Evolutionary conservation across 352 stramenopile genomes (phyloP).

Genomic region (Elongisporangium prolatum): DNA sequence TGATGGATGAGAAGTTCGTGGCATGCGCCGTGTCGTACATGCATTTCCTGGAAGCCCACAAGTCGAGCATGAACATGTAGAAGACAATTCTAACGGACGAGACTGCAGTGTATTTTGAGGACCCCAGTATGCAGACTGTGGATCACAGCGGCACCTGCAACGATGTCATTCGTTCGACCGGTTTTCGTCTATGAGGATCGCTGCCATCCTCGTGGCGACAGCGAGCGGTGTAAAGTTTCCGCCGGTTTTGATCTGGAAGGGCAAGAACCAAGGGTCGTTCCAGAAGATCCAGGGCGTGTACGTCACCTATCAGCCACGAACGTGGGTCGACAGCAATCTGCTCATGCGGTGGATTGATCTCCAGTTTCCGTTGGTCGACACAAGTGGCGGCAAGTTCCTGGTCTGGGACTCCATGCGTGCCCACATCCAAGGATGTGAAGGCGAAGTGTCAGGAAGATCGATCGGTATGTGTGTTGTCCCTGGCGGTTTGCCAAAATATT

Average conservation of each 20-base stretch:
- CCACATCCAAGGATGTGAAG: no score
- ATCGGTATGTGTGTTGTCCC: no score
- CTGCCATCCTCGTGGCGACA: slow-evolving; percentile 8
- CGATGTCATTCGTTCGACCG: slow-evolving; percentile 18
- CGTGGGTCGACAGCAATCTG: slow-evolving; percentile 13
- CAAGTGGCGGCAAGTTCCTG: slow-evolving; percentile 1
- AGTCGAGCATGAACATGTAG: slow-evolving; percentile 6
- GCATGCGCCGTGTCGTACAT: slow-evolving; percentile 10
- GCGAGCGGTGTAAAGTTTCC: slow-evolving; percentile 10
- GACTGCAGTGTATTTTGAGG: slow-evolving; percentile 26
- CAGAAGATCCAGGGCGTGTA: no score
- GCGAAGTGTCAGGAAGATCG: no score
- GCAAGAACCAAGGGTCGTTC: no score
- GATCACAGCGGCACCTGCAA: slow-evolving; percentile 12
- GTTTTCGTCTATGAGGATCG: slow-evolving; percentile 19
- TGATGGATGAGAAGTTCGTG: slow-evolving; percentile 11
- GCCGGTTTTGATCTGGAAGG: slow-evolving; percentile 11
- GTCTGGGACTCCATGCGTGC: no score
- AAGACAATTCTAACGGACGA: slow-evolving; percentile 21
- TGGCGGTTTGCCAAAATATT: no score
- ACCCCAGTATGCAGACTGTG: slow-evolving; percentile 9
- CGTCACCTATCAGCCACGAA: slow-evolving; percentile 6
- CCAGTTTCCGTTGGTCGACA: slow-evolving; percentile 3
- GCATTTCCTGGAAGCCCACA: slow-evolving; percentile 2
- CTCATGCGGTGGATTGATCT: slow-evolving; percentile 5